Percentiles rank a stretch among this genome's conserved stretches.
phyloP scores from a whole-genome alignment of 23 red algal genomes.

The Cyanidioschyzon merolae region DNA sequence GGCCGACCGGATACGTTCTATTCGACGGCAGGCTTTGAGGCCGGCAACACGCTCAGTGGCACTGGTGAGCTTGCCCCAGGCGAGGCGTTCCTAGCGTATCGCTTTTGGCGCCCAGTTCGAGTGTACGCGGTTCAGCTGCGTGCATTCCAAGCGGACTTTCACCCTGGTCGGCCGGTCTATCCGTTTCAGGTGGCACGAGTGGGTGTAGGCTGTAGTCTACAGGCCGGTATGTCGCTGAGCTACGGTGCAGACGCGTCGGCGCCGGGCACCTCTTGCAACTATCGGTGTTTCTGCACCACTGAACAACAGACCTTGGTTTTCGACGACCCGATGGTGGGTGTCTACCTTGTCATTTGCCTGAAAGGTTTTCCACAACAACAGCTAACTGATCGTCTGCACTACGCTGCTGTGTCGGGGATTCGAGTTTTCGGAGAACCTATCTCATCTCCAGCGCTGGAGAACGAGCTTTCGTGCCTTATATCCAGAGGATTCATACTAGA shows the following conservation, averaged over 20 bases:
- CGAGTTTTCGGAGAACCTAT: constrained; percentile 7
- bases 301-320: not conserved
- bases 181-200: not conserved
- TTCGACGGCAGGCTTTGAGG: not conserved
- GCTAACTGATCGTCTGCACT: constrained; percentile 8
- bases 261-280: not conserved
- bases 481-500: not conserved
- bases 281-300: not conserved
- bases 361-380: constrained; percentile 9
- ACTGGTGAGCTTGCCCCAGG: not conserved
- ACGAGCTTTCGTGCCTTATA: not conserved
- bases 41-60: not conserved
- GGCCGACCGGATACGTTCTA: constrained; percentile 3
- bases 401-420: not conserved
- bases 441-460: not conserved
- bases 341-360: not conserved
- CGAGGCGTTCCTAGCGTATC: not conserved
- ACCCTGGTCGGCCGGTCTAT: not conserved
- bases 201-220: constrained; percentile 11
- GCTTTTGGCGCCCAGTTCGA: not conserved
- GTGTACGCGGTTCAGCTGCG: constrained; percentile 6
- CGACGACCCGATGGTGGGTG: not conserved
- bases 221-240: not conserved
- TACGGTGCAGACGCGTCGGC: not conserved
- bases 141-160: constrained; percentile 8